Evolutionary conservation across 2,329 filamentous ascomycete species (phyloP), one percentile per base, ranked within the genome.

Genomic region (Ophiostoma sp.): DNA sequence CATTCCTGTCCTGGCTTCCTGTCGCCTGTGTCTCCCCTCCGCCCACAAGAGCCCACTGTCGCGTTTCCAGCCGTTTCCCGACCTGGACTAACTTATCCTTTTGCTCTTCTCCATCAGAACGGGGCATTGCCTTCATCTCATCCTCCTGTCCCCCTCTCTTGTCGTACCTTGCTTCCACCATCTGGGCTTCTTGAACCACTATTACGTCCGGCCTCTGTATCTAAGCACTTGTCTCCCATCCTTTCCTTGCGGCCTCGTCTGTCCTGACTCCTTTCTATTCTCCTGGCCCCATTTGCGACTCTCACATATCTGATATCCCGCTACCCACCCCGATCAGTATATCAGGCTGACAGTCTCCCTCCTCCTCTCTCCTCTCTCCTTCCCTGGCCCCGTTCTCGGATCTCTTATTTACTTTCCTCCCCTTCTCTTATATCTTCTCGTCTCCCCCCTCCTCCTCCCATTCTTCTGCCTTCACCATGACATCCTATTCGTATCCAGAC

Each of bases 401-500:
- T 52, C 49, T 42, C 49, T 18, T 62, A 40, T 42, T 41, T 40
- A 40, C 58, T 62, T 62, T 18, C 40, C 55, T 62, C 55, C 16
- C 36, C 36, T 14, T 62, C 27, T 68, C 49, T 67, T 69, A 63
- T 40, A 63, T 63, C 41, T 12, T n/a, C 49, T 45, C 36, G 44
- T 65, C 38, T 52, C 41, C 52, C 64, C 42, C 11, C 44, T 40
- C 62, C 27, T 45, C 27, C 27, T 27, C 27, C 27, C 27, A 1
- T 27, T 27, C 27, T 27, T 27, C 27, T 27, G 38, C 40, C 27
- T 16, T 67, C 73, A 70, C 52, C 70, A 77, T 77, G 76, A 75
- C 76, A 73, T 74, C 75, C 66, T 74, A 74, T 68, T 71, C 73
- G 58, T 71, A 74, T 8, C 73, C 74, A 67, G 68, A 74, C 2